Percentiles rank a stretch among this genome's conserved stretches.
Evolutionary conservation across 345 rosid genomes (phyloP).

Genomic region (Moringa oleifera): DNA sequence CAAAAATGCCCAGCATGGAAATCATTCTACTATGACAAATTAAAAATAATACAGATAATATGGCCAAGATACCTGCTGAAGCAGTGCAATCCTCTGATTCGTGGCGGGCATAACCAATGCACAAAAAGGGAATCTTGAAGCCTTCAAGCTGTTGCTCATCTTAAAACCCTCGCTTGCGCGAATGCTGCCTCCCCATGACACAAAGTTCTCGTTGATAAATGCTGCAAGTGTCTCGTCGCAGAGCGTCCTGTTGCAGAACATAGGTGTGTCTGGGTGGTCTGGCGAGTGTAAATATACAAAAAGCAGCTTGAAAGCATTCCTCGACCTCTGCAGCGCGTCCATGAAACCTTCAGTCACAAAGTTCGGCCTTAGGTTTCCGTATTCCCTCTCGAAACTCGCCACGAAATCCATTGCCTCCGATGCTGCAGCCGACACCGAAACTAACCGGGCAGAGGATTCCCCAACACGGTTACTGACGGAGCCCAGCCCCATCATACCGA

Average conservation of each 20-base stretch:
- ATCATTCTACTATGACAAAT: background rate
- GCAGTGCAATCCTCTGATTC: constrained; percentile 89
- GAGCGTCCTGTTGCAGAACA: constrained; percentile 69
- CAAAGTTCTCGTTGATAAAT: constrained; percentile 89
- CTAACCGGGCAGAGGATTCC: constrained; percentile 46
- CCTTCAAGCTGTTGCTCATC: constrained; percentile 98
- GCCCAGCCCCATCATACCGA: constrained; percentile 77
- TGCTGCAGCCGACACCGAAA: constrained; percentile 57
- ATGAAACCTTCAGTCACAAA: constrained; percentile 83
- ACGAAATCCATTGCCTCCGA: constrained; percentile 75
- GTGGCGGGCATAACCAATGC: constrained; percentile 98
- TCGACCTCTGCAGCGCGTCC: constrained; percentile 91
- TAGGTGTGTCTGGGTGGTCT: constrained; percentile 84
- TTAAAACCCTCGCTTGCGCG: constrained; percentile 97
- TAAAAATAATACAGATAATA: background rate
- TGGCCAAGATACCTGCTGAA: constrained; percentile 61
- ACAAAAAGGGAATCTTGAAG: constrained; percentile 86
- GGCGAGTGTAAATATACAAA: constrained; percentile 97
- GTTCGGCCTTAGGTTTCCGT: constrained; percentile 52
- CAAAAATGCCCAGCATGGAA: background rate
- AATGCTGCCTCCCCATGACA: constrained; percentile 93
- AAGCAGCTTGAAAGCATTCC: constrained; percentile 62
- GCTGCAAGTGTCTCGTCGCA: constrained; percentile 55
- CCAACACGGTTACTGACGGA: constrained; percentile 34
- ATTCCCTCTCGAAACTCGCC: constrained; percentile 74